These are phyloP conservation scores for Cronartium quercuum DNA, from an alignment of 1,284 basidiomycete species.

Conservation along the genomic window DNA sequence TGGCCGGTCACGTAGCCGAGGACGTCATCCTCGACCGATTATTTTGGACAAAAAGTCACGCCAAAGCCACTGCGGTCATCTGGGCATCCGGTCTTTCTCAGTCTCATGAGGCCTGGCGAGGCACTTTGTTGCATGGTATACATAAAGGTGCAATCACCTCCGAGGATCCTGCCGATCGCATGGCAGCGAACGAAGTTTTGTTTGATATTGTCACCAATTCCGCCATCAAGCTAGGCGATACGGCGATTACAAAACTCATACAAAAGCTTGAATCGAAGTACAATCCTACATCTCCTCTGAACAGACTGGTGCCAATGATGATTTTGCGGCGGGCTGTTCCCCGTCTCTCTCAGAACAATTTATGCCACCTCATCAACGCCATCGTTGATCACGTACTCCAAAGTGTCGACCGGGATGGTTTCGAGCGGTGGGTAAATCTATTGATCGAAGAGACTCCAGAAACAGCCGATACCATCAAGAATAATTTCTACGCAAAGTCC, in stretches of 20 bases:
- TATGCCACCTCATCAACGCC: constrained; percentile 15
- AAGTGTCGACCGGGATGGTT: constrained; percentile 7
- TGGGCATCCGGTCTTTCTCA: constrained; percentile 1
- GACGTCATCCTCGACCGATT: constrained; percentile 15
- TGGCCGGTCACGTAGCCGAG: constrained; percentile 22
- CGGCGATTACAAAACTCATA: constrained; percentile 4
- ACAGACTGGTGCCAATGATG: constrained; percentile 24
- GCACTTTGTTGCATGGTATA: constrained; percentile 34
- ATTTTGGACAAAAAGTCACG: constrained; percentile 35
- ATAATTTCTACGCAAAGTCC: constrained; percentile 25
- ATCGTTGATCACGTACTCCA: constrained; percentile 16
- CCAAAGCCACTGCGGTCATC: constrained; percentile 17
- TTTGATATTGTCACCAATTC: constrained; percentile 7
- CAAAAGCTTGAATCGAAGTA: constrained; percentile 7
- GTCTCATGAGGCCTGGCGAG: constrained; percentile 5
- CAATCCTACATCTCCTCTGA: not conserved
- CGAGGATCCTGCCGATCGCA: constrained; percentile 8
- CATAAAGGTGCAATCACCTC: not conserved
- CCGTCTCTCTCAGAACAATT: not conserved
- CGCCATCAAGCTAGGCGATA: constrained; percentile 19
- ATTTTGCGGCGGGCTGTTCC: constrained; percentile 7
- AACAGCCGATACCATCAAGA: constrained; percentile 1
- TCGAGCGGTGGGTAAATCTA: constrained; percentile 13
- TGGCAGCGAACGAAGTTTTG: constrained; percentile 16
- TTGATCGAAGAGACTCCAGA: not conserved